These are phyloP conservation scores for Amphichorda felina DNA, from an alignment of 2,329 filamentous ascomycete species.

Conservation along the genomic window DNA sequence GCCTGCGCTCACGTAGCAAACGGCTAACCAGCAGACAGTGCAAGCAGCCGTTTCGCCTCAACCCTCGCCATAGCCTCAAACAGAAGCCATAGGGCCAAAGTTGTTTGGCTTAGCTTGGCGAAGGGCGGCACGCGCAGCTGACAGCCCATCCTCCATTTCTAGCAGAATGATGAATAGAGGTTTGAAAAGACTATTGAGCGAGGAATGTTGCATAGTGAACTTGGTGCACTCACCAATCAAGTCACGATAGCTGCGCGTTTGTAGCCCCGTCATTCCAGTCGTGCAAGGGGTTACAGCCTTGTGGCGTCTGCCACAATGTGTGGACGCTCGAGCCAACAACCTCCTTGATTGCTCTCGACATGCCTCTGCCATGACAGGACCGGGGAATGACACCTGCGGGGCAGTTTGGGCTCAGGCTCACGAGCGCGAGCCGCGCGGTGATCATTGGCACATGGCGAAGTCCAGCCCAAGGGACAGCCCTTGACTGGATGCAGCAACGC, in stretches of 20 bases:
- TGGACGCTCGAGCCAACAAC: constrained; percentile 12
- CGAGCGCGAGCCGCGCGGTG: constrained; percentile 9
- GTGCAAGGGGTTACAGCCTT: constrained; percentile 2
- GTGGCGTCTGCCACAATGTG: constrained; percentile 1
- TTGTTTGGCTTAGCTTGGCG: too few relatives aligned
- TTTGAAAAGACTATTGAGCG: constrained; percentile 1
- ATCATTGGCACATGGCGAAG: constrained; percentile 9
- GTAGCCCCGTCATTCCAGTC: background rate
- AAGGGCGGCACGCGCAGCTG: too few relatives aligned
- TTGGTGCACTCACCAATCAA: background rate
- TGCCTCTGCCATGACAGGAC: constrained; percentile 1
- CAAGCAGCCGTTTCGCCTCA: too few relatives aligned
- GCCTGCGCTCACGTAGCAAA: too few relatives aligned
- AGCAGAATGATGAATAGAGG: background rate
- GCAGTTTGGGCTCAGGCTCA: constrained; percentile 11
- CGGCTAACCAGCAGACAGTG: too few relatives aligned
- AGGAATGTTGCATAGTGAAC: background rate
- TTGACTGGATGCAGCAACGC: constrained; percentile 2
- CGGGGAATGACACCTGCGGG: constrained; percentile 14
- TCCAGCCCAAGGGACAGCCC: constrained; percentile 1
- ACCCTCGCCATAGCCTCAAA: too few relatives aligned
- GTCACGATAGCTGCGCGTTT: background rate
- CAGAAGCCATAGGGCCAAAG: too few relatives aligned
- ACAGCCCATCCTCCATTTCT: too few relatives aligned
- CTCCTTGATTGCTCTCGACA: background rate